A percentile compares a stretch with the other conserved stretches of the same genome.
Evolutionary conservation across 2,329 filamentous ascomycete species (phyloP).

Genomic region (Neonectria hederae): DNA sequence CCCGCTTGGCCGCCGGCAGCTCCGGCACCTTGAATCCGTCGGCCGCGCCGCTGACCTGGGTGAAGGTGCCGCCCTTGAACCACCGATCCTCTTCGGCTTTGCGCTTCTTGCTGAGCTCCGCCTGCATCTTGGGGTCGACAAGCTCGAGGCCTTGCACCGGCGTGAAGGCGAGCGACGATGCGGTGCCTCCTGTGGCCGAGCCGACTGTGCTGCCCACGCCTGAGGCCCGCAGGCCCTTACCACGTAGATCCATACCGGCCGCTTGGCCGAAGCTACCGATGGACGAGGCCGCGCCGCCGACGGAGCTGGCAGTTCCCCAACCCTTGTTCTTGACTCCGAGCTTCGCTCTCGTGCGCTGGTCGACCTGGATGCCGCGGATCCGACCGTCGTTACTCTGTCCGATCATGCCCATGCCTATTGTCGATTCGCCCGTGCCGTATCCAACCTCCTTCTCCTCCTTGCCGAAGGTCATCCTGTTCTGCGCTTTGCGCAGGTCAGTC

Average conservation of each 20-base stretch:
- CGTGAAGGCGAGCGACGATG: constrained; percentile 90
- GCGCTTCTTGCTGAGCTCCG: constrained; percentile 87
- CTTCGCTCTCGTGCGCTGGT: constrained; percentile 92
- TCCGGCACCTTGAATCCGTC: constrained; percentile 85
- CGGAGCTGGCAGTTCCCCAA: constrained; percentile 80
- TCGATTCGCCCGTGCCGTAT: constrained; percentile 86
- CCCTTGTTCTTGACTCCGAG: constrained; percentile 95
- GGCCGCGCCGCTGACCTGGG: constrained; percentile 72
- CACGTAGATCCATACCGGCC: constrained; percentile 75
- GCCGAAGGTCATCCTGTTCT: constrained; percentile 95
- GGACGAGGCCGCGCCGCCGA: constrained; percentile 78
- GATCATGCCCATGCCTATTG: constrained; percentile 94
- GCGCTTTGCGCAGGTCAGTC: constrained; percentile 95
- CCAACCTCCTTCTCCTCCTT: constrained; percentile 95
- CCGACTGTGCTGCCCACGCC: constrained; percentile 80
- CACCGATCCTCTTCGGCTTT: constrained; percentile 95
- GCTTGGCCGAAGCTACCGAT: constrained; percentile 79
- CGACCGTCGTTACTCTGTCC: constrained; percentile 88
- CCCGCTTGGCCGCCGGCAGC: constrained; percentile 77
- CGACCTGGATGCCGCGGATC: constrained; percentile 87
- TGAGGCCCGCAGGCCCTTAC: constrained; percentile 80
- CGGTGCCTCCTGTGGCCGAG: constrained; percentile 74
- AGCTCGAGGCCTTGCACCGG: constrained; percentile 94
- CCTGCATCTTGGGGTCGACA: constrained; percentile 90
- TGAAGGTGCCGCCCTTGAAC: constrained; percentile 98